Base-by-base conservation (phyloP, 179 eudicot species). In the Beta lomatogona region DNA sequence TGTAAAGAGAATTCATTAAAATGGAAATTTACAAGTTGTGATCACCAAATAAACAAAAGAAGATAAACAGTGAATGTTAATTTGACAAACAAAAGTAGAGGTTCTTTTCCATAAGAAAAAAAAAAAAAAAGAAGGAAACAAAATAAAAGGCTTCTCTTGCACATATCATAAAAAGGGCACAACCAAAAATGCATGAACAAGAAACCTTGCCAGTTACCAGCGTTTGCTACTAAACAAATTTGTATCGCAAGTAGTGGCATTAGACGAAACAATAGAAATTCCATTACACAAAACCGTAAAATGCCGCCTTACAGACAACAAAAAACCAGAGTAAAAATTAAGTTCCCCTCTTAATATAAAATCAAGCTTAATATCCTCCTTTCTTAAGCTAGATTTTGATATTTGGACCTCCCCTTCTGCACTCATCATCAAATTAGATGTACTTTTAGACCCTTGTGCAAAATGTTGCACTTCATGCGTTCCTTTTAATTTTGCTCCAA, bases 321-420 rank as follows among this genome's bases (percentile, higher is more conserved):
- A 10, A 21, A 52, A 15, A 52, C 76, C 76, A 13, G 10, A 71
- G 21, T 71, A 70, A 71, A 3, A 21, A 50, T 71, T 71, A 72
- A 72, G 76, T 18, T 72, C 22, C 76, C 76, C 76, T 52, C 59
- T 50, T 22, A 53, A 52, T 12, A 11, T 72, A 10, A 72, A 72
- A 22, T 52, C 44, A 52, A 72, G 44, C 16, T 72, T 52, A 44
- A 72, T 5, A 21, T 13, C 12, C n/a, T 72, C 11, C 36, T 46
- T 72, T 72, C 3, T 72, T 3, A 72, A 22, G 8, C 44, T 53
- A 22, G 28, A 21, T 14, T 21, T 52, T 21, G n/a, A 52, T 52
- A 72, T 12, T 10, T 72, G 58, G 16, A 53, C 11, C 31, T 21
- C 19, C 12, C 76, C 76, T n/a, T 52, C 36, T 12, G 44, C 44